Conservation (phyloP, 2,329 filamentous ascomycete species). For the Neophaeococcomyces aloes region DNA sequence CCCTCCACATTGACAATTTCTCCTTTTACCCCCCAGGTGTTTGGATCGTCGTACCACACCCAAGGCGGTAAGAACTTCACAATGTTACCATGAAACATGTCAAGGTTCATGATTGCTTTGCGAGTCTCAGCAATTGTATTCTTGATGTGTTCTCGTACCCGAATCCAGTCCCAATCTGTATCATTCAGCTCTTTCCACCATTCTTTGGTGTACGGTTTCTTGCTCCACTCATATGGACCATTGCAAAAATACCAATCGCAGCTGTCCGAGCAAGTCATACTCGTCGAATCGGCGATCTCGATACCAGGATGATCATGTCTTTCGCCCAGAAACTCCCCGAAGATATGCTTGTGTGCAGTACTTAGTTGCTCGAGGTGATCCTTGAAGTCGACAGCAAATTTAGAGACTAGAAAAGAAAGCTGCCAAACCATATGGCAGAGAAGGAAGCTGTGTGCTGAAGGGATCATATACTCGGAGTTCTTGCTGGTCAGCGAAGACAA, state of each 20-base stretch:
- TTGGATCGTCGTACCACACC: conserved; percentile 4
- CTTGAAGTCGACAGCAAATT: not conserved
- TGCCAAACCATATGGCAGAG: conserved; percentile 3
- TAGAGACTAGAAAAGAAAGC: not conserved
- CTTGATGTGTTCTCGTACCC: conserved; percentile 3
- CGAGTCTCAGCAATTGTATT: not conserved
- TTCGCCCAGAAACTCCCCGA: not conserved
- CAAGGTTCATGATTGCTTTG: not conserved
- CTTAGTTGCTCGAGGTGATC: not conserved
- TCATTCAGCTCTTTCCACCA: conserved; percentile 6
- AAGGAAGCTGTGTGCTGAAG: not conserved
- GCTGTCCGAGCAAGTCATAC: not conserved
- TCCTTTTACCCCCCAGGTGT: not conserved
- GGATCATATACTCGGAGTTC: not conserved
- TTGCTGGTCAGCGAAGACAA: not conserved
- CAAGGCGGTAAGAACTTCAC: not conserved
- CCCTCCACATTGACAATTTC: not conserved
- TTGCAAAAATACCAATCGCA: conserved; percentile 4
- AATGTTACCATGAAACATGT: not conserved
- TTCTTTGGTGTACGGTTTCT: conserved; percentile 1
- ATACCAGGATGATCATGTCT: conserved; percentile 2
- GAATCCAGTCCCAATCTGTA: conserved; percentile 5
- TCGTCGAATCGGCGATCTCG: conserved; percentile 1
- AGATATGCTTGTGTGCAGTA: conserved; percentile 2
- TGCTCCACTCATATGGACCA: conserved; percentile 5